Evolutionary conservation across 148 eudicot genomes (phyloP), one percentile per base, ranked within the genome.

Genomic region (Rheum nobile): DNA sequence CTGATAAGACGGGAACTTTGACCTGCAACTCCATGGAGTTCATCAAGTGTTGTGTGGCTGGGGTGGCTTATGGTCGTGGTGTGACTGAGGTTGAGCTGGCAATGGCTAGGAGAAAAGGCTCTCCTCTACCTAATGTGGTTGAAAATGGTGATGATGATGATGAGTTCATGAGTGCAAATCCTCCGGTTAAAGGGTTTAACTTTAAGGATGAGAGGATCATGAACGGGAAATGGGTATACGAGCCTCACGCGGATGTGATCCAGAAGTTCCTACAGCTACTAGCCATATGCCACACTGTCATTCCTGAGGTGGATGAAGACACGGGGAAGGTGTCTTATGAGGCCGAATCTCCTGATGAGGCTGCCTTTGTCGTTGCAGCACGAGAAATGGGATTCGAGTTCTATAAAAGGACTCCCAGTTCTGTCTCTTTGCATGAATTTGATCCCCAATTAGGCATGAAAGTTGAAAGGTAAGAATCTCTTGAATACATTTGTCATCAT

Each of bases 291-390:
- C 97, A 95, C 77, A 95, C 99, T 0, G 99, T 85, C 22, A 90
- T 95, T 80, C 99, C 99, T 4, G 99, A 95, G 70, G 82, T 86
- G 43, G 94, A 95, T 77, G 92, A 91, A 84, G 84, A 82, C 19
- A 81, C 87, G 0, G 94, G 93, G 52, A 90, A 85, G 59, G 74
- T 90, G 35, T 79, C 91, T 6, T 95, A 95, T 82, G 99, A 95
- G 81, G 97, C 99, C 57, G 99, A 95, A 78, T 95, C 99, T 52
- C 99, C 99, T 4, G 99, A 95, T 74, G 99, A 95, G 78, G 92
- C 97, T 37, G 99, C 99, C 26, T 95, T 95, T 82, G 99, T 95
- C 34, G 84, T 92, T 78, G 97, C 99, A 32, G 99, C 97, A 48
- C 84, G 88, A 82, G 97, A 95, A 80, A 77, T 95, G 72, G 99